Percentiles rank a stretch among this genome's conserved stretches.
phyloP scores from a whole-genome alignment of 2,329 filamentous ascomycete genomes.

The Diaporthe caulivora region DNA sequence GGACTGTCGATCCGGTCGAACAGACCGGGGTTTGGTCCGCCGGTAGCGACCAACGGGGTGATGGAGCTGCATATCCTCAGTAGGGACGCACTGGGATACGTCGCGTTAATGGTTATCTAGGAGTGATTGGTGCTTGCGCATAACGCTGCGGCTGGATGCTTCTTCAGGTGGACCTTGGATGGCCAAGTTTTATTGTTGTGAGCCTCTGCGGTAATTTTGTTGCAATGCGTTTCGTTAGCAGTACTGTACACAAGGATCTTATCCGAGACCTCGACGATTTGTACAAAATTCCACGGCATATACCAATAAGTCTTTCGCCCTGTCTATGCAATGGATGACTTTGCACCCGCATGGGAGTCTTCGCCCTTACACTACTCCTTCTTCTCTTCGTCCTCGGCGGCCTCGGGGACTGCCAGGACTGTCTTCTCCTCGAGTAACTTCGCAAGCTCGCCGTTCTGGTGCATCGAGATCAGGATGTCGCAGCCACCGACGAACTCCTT shows the following conservation, averaged over 20 bases:
- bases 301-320: not conserved
- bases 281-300: not conserved
- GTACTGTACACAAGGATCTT: slow-evolving; percentile 23
- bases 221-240: slow-evolving; percentile 16
- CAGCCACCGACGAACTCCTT: slow-evolving; percentile 98
- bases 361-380: slow-evolving; percentile 47
- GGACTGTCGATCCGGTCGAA: slow-evolving; percentile 77
- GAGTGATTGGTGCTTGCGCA: not conserved
- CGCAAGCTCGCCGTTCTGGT: slow-evolving; percentile 92
- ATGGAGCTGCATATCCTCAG: slow-evolving; percentile 75
- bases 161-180: not conserved
- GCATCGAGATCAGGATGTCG: slow-evolving; percentile 97
- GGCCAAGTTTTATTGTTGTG: not conserved
- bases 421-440: slow-evolving; percentile 93
- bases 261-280: not conserved
- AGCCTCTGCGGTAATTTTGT: not conserved
- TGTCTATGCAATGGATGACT: not conserved
- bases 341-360: too few relatives aligned
- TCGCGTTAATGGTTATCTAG: not conserved
- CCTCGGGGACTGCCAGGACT: slow-evolving; percentile 75
- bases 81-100: not conserved
- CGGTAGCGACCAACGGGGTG: slow-evolving; percentile 88
- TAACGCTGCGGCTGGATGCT: not conserved
- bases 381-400: slow-evolving; percentile 48
- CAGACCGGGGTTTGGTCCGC: slow-evolving; percentile 83